phyloP scores from a whole-genome alignment of 441 rosid species.

The Croton laevigatus region DNA sequence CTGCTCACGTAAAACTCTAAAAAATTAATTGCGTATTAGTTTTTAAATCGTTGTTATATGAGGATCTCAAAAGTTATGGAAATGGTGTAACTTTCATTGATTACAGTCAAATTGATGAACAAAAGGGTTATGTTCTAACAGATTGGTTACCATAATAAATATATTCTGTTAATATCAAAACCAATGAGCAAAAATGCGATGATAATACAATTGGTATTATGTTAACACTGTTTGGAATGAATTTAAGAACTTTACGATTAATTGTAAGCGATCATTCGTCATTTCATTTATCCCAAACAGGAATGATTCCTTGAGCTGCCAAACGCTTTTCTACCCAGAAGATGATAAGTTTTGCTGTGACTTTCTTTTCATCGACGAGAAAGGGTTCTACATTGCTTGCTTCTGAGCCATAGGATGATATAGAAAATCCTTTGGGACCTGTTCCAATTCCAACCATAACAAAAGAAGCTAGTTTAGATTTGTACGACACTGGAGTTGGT shows the following conservation, averaged over 20 bases:
- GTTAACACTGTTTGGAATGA: slow-evolving; percentile 21
- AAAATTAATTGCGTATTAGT: too few relatives aligned
- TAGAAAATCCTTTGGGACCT: slow-evolving; percentile 85
- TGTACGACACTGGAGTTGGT: neutral
- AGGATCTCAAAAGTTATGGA: too few relatives aligned
- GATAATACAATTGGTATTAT: slow-evolving; percentile 7
- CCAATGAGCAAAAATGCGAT: slow-evolving; percentile 25
- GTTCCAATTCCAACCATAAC: slow-evolving; percentile 10
- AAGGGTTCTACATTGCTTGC: slow-evolving; percentile 96
- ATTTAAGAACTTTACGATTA: slow-evolving; percentile 10
- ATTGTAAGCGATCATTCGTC: neutral
- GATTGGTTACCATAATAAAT: neutral
- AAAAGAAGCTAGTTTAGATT: neutral
- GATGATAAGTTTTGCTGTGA: slow-evolving; percentile 63
- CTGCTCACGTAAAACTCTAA: neutral
- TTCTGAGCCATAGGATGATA: slow-evolving; percentile 68
- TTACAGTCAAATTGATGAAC: too few relatives aligned
- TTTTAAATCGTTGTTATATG: too few relatives aligned
- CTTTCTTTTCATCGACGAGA: slow-evolving; percentile 83
- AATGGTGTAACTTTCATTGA: too few relatives aligned
- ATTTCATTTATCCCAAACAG: slow-evolving; percentile 59
- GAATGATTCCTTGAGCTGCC: slow-evolving; percentile 92
- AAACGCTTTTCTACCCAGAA: slow-evolving; percentile 95
- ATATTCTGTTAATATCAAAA: neutral
- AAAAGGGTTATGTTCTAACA: too few relatives aligned